phyloP scores from a whole-genome alignment of 495 filamentous ascomycete species.

The Amniculicola lignicola region DNA sequence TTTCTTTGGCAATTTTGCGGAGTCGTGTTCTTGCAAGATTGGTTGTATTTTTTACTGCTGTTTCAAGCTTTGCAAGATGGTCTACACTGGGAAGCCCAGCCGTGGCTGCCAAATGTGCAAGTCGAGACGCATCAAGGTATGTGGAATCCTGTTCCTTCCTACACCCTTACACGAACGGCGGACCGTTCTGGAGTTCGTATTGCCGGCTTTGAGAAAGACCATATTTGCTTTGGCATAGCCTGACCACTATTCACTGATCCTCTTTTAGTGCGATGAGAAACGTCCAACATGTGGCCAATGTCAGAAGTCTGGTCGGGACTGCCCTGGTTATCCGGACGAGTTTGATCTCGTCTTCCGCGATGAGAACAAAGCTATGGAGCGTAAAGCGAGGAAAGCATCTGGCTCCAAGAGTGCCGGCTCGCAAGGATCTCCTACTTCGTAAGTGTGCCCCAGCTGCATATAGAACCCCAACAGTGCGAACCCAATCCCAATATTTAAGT shows the following conservation, averaged over 20 bases:
- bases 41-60: no score
- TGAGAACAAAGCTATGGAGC: constrained; percentile 34
- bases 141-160: neutral
- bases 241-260: constrained; percentile 7
- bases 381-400: constrained; percentile 27
- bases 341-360: constrained; percentile 41
- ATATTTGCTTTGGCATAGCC: neutral
- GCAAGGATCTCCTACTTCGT: constrained; percentile 20
- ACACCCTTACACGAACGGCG: no score
- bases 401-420: constrained; percentile 17
- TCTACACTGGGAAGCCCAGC: constrained; percentile 39
- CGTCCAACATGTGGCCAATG: constrained; percentile 38
- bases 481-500: no score
- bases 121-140: constrained; percentile 38
- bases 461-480: no score
- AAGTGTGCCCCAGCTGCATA: no score
- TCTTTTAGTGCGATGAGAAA: constrained; percentile 39
- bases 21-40: no score
- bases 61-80: constrained; percentile 33
- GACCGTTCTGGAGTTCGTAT: no score
- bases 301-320: constrained; percentile 32
- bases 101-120: constrained; percentile 38
- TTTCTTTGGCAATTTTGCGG: no score
- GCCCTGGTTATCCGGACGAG: constrained; percentile 40
- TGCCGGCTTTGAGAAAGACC: no score